A percentile compares a stretch with the other conserved stretches of the same genome.
phyloP scores from a whole-genome alignment of 2,329 filamentous ascomycete genomes.

The Bipolaris victoriae region DNA sequence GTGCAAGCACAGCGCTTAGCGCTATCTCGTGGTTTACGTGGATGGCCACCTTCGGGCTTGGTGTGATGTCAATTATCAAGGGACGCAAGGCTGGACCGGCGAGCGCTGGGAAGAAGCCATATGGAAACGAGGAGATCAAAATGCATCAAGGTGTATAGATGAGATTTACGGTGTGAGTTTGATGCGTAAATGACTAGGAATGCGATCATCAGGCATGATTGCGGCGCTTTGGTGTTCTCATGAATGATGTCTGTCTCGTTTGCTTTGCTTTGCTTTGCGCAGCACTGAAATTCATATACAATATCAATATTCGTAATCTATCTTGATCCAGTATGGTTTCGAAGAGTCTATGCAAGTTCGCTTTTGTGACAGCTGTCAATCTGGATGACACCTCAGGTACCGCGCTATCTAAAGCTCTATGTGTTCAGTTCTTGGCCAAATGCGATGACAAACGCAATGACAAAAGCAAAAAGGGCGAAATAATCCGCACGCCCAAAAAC shows the following conservation, averaged over 20 bases:
- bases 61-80: conserved; percentile 43
- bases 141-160: conserved; percentile 51
- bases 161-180: not conserved
- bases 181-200: not conserved
- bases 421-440: not conserved
- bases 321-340: not conserved
- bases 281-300: not conserved
- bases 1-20: conserved; percentile 70
- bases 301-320: no score
- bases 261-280: conserved; percentile 9
- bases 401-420: no score
- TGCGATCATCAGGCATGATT: conserved; percentile 33
- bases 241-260: not conserved
- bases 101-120: conserved; percentile 19
- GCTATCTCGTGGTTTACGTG: conserved; percentile 65
- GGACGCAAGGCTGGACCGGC: conserved; percentile 5
- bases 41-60: conserved; percentile 51
- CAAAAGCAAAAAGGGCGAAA: no score
- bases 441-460: no score
- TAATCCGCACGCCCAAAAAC: not conserved
- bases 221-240: conserved; percentile 8
- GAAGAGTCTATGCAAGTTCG: not conserved
- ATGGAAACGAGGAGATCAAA: conserved; percentile 37
- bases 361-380: not conserved
- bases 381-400: no score